Percentiles rank a stretch among this genome's conserved stretches.
phyloP scores from a whole-genome alignment of 1,284 basidiomycete species.

The Leccinum brunneo-olivaceum region DNA sequence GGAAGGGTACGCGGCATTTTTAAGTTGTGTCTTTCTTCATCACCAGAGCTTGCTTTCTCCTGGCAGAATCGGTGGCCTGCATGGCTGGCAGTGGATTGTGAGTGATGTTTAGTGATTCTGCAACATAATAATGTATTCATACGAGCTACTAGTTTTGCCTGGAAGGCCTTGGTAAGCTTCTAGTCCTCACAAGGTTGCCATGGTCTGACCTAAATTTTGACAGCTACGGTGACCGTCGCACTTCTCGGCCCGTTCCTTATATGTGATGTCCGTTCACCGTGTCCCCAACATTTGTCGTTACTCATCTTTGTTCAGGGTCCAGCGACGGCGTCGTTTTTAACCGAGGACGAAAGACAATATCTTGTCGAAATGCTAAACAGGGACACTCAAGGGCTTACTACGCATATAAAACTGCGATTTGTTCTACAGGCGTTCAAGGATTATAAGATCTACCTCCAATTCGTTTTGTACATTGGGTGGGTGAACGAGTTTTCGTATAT shows the following conservation, averaged over 20 bases:
- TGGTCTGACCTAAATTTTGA: not conserved
- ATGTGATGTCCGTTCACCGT: constrained; percentile 28
- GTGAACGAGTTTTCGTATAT: constrained; percentile 1
- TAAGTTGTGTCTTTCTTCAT: not conserved
- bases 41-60: not conserved
- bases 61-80: constrained; percentile 27
- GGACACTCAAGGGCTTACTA: constrained; percentile 26
- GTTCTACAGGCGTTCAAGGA: constrained; percentile 35
- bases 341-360: constrained; percentile 28
- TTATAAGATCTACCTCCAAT: constrained; percentile 37
- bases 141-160: constrained; percentile 23
- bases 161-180: constrained; percentile 20
- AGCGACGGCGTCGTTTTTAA: constrained; percentile 37
- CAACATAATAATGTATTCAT: not conserved
- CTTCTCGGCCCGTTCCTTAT: constrained; percentile 34
- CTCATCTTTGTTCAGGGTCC: constrained; percentile 30
- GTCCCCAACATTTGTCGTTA: not conserved
- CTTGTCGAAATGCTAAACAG: constrained; percentile 33
- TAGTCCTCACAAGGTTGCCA: not conserved
- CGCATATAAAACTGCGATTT: constrained; percentile 29
- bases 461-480: constrained; percentile 37
- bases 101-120: constrained; percentile 14
- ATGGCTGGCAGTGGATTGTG: constrained; percentile 40
- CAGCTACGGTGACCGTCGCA: constrained; percentile 33
- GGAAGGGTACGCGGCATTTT: constrained; percentile 2